Percentiles rank a stretch among this genome's conserved stretches.
Evolutionary conservation across 2,329 filamentous ascomycete species (phyloP).

Genomic region (Penicillium corylophilum): DNA sequence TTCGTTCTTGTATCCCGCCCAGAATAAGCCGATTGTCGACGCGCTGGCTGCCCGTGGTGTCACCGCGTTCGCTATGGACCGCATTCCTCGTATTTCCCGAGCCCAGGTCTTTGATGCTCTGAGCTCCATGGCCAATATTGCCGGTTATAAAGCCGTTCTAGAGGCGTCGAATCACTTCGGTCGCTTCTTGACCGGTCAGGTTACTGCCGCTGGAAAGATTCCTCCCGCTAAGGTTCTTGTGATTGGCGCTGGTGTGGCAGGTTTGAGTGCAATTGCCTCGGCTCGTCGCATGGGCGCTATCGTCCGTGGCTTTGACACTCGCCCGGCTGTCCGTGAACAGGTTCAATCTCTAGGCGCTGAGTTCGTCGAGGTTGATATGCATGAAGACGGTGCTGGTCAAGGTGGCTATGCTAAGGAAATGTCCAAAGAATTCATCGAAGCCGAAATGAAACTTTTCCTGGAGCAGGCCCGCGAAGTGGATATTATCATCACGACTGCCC

Average conservation of each 20-base stretch:
- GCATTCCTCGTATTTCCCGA: slow-evolving; percentile 84
- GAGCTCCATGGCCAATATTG: slow-evolving; percentile 92
- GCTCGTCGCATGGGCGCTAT: slow-evolving; percentile 84
- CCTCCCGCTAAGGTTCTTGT: slow-evolving; percentile 87
- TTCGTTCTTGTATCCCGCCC: slow-evolving; percentile 78
- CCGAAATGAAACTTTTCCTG: slow-evolving; percentile 89
- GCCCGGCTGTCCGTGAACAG: slow-evolving; percentile 81
- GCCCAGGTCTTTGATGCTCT: slow-evolving; percentile 87
- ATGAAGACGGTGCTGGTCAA: slow-evolving; percentile 80
- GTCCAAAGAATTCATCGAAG: slow-evolving; percentile 90
- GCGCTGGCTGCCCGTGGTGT: slow-evolving; percentile 68
- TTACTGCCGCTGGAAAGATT: slow-evolving; percentile 86
- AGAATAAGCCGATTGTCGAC: slow-evolving; percentile 74
- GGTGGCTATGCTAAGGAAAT: slow-evolving; percentile 92
- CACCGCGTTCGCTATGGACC: slow-evolving; percentile 86
- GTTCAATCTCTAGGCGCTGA: slow-evolving; percentile 88
- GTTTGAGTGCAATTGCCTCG: slow-evolving; percentile 82
- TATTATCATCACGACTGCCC: slow-evolving; percentile 88
- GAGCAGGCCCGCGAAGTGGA: slow-evolving; percentile 85
- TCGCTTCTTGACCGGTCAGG: slow-evolving; percentile 82
- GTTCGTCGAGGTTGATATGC: slow-evolving; percentile 80
- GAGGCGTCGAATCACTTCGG: slow-evolving; percentile 89
- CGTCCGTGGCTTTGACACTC: slow-evolving; percentile 87
- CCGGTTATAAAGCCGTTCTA: slow-evolving; percentile 86
- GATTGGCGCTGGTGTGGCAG: slow-evolving; percentile 86